A percentile compares a stretch with the other conserved stretches of the same genome.
These are phyloP conservation scores for Nadsonia starkeyi-henricii DNA, from an alignment of 1,139 yeast species.

Conservation along the genomic window DNA sequence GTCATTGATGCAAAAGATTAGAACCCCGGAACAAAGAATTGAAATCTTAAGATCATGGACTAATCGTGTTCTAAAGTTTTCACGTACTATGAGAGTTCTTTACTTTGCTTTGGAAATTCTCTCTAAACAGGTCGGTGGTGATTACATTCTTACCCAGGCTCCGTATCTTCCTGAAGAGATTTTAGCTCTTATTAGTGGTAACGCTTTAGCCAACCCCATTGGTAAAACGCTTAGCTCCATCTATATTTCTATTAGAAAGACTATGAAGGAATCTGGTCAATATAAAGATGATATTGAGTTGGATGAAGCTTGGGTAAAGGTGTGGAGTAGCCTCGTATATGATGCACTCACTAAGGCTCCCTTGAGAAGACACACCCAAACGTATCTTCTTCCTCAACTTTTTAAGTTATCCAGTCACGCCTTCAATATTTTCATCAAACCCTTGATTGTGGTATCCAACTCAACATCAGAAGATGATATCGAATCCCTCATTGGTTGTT, in stretches of 20 bases:
- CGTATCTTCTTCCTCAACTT: constrained; percentile 49
- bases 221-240: constrained; percentile 47
- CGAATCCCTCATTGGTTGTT: constrained; percentile 36
- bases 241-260: constrained; percentile 17
- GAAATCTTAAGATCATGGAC: constrained; percentile 30
- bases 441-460: constrained; percentile 13
- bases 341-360: constrained; percentile 18
- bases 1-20: constrained; percentile 20
- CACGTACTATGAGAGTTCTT: constrained; percentile 41
- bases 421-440: constrained; percentile 27
- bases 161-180: constrained; percentile 36
- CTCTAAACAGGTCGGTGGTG: constrained; percentile 32
- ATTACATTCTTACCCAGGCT: constrained; percentile 28
- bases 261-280: constrained; percentile 20
- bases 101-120: constrained; percentile 47
- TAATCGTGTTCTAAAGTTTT: constrained; percentile 27
- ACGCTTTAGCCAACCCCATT: constrained; percentile 52
- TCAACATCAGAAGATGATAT: constrained; percentile 21
- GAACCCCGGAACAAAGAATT: constrained; percentile 7
- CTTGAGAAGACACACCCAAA: constrained; percentile 37
- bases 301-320: constrained; percentile 32
- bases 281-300: constrained; percentile 13
- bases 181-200: constrained; percentile 37
- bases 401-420: constrained; percentile 38
- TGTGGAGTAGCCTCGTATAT: constrained; percentile 37